Conservation (phyloP, 2,329 filamentous ascomycete species). For the Calonectria naviculata region DNA sequence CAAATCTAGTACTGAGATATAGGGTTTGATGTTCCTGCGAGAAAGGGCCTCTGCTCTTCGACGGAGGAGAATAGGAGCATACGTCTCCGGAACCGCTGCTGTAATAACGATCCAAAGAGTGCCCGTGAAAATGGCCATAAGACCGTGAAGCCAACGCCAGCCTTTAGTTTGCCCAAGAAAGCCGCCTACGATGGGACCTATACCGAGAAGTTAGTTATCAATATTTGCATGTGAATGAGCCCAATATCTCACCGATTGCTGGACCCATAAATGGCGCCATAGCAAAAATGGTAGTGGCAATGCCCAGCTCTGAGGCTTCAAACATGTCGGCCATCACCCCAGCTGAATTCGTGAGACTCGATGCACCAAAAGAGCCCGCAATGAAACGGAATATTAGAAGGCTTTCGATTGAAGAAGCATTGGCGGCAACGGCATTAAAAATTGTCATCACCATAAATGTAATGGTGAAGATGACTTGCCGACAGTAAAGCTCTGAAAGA, state of each 20-base stretch:
- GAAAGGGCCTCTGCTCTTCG: not conserved
- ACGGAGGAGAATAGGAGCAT: not conserved
- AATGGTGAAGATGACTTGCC: not conserved
- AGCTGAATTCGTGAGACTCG: not conserved
- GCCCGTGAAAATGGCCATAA: conserved; percentile 11
- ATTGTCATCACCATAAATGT: not conserved
- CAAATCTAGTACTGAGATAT: conserved; percentile 1
- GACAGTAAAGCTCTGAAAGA: conserved; percentile 3
- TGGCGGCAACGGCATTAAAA: not conserved
- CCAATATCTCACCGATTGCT: not conserved
- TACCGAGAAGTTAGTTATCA: too few relatives aligned
- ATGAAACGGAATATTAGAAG: conserved; percentile 6
- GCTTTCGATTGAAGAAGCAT: not conserved
- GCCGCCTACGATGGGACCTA: conserved; percentile 2
- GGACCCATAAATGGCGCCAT: conserved; percentile 10
- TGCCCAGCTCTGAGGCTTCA: not conserved
- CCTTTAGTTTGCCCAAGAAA: conserved; percentile 4
- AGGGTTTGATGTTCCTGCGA: not conserved
- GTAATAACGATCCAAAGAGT: not conserved
- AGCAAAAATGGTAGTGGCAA: conserved; percentile 1
- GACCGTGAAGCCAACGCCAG: conserved; percentile 8
- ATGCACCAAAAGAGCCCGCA: conserved; percentile 1
- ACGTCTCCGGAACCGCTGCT: not conserved
- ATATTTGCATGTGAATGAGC: not conserved
- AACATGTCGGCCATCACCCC: conserved; percentile 6